Conservation (phyloP, 805 yeast genomes). For the Millerozyma miso region DNA sequence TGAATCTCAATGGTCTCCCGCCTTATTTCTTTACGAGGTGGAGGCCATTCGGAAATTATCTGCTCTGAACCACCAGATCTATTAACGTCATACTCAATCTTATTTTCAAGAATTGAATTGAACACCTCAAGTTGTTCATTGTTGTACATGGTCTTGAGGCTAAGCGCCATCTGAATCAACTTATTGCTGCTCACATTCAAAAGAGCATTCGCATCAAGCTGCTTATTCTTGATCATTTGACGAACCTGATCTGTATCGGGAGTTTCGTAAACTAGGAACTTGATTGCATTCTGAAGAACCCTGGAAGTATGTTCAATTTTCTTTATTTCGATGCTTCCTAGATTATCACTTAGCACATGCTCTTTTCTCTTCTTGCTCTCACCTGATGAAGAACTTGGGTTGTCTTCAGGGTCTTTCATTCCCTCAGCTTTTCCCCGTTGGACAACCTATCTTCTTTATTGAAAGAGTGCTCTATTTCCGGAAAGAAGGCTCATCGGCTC, state of each 20-base stretch:
- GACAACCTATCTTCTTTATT: too few relatives aligned
- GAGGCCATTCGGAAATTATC: too few relatives aligned
- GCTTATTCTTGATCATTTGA: constrained; percentile 23
- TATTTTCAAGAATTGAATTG: constrained; percentile 49
- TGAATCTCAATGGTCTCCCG: constrained; percentile 5
- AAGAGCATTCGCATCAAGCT: constrained; percentile 39
- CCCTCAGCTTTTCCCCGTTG: too few relatives aligned
- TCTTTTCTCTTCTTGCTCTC: neutral
- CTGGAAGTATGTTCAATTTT: constrained; percentile 38
- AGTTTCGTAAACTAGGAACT: constrained; percentile 49
- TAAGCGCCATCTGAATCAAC: constrained; percentile 56
- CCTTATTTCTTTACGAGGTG: constrained; percentile 2
- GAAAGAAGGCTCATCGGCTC: neutral
- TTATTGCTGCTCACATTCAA: constrained; percentile 50
- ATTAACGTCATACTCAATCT: constrained; percentile 17
- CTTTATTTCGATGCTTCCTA: constrained; percentile 34
- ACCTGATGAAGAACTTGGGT: too few relatives aligned
- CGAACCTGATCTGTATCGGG: constrained; percentile 47
- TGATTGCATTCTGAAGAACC: constrained; percentile 47
- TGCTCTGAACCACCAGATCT: constrained; percentile 7
- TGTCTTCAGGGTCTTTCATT: too few relatives aligned
- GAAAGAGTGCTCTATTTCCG: too few relatives aligned
- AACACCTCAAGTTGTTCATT: constrained; percentile 48
- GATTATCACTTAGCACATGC: neutral
- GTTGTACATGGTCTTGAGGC: constrained; percentile 51